These are phyloP conservation scores for Mikania micrantha DNA, from an alignment of 129 eudicot genomes.

Conservation along the genomic window DNA sequence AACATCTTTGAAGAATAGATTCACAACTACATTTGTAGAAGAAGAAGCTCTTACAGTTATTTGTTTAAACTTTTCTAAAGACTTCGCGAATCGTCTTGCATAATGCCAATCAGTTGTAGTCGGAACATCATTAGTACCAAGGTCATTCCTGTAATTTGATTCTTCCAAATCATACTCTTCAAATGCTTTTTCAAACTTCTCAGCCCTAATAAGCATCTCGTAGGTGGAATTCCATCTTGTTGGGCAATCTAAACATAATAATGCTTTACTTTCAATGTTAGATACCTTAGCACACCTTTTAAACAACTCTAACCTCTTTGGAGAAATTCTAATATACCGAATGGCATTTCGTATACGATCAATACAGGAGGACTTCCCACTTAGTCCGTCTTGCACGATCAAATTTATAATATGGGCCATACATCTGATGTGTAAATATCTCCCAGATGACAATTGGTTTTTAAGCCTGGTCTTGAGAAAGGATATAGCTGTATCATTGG, in stretches of 20 bases:
- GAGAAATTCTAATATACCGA: neutral
- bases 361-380: neutral
- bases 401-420: neutral
- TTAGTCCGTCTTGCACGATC: neutral
- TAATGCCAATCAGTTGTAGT: too few species aligned
- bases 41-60: slow-evolving; percentile 7
- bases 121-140: too few species aligned
- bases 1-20: too few species aligned
- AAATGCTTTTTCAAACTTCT: too few species aligned
- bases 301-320: neutral
- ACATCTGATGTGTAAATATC: neutral
- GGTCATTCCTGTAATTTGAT: neutral
- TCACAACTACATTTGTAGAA: slow-evolving; percentile 15
- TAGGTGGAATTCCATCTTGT: neutral
- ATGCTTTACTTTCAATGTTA: neutral
- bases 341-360: neutral
- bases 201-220: neutral
- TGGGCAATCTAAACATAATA: neutral
- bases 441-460: neutral
- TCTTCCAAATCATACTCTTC: neutral
- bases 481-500: neutral
- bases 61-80: slow-evolving; percentile 4
- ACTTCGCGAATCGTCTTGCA: too few species aligned
- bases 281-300: neutral
- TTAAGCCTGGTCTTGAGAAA: neutral